Conservation (phyloP, 176 grass and related monocot species). For the Avena eriantha region DNA sequence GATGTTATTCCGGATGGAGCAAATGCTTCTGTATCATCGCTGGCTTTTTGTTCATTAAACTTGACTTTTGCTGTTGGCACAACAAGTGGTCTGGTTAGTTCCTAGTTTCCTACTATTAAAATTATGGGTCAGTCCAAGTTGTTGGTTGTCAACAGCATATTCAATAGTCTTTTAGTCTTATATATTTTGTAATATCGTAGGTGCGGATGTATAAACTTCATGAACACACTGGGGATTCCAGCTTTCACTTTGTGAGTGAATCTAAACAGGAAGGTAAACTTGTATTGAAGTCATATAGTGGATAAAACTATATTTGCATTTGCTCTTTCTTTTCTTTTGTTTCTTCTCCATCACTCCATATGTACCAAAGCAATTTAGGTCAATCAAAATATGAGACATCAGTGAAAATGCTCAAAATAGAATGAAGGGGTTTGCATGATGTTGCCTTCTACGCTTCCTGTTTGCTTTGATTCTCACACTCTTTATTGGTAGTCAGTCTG, state of each 20-base stretch:
- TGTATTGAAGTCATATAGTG: constrained; percentile 34
- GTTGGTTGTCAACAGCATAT: constrained; percentile 24
- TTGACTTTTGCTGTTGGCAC: constrained; percentile 85
- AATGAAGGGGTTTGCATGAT: constrained; percentile 18
- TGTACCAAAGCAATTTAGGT: neutral
- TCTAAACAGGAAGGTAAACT: constrained; percentile 86
- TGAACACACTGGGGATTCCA: constrained; percentile 69
- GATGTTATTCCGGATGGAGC: constrained; percentile 61
- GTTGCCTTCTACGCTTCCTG: constrained; percentile 14
- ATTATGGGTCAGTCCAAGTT: constrained; percentile 35
- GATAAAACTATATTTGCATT: constrained; percentile 19
- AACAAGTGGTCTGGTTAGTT: constrained; percentile 93
- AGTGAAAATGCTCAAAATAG: constrained; percentile 2
- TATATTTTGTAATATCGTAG: constrained; percentile 54
- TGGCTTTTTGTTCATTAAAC: constrained; percentile 73
- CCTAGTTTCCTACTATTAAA: constrained; percentile 25
- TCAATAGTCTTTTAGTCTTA: constrained; percentile 4
- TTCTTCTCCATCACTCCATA: neutral
- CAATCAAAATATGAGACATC: constrained; percentile 14
- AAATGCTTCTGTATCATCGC: constrained; percentile 72
- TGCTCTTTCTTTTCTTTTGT: constrained; percentile 7
- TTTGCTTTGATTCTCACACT: constrained; percentile 20
- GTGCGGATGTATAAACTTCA: constrained; percentile 85
- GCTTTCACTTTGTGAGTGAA: constrained; percentile 73
- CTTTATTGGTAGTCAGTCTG: constrained; percentile 18